These are phyloP conservation scores for Fusarium domesticum DNA, from an alignment of 2,329 filamentous ascomycete species.

Conservation along the genomic window DNA sequence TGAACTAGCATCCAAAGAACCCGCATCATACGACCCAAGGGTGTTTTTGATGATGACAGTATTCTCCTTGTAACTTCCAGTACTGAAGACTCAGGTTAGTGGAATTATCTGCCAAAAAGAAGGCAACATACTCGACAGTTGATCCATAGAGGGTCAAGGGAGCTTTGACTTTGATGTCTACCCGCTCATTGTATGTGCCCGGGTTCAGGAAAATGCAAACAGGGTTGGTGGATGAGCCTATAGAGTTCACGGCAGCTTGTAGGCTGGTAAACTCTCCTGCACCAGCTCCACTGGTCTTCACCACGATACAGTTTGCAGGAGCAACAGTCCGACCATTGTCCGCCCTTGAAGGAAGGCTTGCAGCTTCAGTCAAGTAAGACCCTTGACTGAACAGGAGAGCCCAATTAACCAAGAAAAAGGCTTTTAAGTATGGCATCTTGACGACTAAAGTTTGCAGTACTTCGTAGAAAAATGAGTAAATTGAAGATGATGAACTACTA, in stretches of 20 bases:
- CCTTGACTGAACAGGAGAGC: background rate
- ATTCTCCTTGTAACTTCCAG: background rate
- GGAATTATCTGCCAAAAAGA: background rate
- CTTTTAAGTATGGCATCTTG: too few species aligned
- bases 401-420: background rate
- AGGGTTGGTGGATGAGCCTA: background rate
- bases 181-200: background rate
- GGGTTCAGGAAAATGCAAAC: slow-evolving; percentile 1
- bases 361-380: background rate
- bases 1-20: background rate
- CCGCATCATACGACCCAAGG: background rate
- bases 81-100: background rate
- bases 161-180: background rate
- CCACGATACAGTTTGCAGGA: background rate
- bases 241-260: background rate
- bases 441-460: too few species aligned
- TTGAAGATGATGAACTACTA: too few species aligned
- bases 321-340: background rate
- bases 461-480: too few species aligned
- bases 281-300: background rate
- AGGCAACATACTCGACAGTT: background rate
- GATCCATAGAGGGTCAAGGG: slow-evolving; percentile 1
- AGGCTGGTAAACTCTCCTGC: background rate
- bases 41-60: background rate
- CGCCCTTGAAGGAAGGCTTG: background rate